Conservation (phyloP, 164 flowering plant species). For the Vitis labrusca region DNA sequence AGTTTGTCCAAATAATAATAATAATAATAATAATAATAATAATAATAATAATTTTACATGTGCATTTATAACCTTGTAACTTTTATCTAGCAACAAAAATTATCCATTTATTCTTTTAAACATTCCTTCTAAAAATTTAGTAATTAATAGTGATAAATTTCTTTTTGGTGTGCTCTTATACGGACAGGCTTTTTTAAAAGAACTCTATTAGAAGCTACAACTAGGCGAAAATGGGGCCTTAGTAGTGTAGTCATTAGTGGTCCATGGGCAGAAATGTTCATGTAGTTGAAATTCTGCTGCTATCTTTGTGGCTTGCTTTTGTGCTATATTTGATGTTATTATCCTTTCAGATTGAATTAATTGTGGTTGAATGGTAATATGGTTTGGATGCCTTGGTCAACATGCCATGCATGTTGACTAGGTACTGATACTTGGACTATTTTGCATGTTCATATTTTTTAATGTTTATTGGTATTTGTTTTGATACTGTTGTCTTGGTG, state of each 20-base stretch:
- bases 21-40: too few relatives aligned
- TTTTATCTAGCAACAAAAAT: too few relatives aligned
- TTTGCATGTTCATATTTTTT: background rate
- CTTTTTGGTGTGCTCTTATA: too few relatives aligned
- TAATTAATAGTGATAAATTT: too few relatives aligned
- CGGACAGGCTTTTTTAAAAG: too few relatives aligned
- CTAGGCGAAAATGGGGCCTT: too few relatives aligned
- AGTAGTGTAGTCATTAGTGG: background rate
- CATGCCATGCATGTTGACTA: background rate
- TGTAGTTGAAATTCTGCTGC: background rate
- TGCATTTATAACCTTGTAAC: too few relatives aligned
- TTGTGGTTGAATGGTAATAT: background rate
- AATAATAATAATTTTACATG: too few relatives aligned
- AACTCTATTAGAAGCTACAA: too few relatives aligned
- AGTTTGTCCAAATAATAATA: too few relatives aligned
- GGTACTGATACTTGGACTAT: background rate
- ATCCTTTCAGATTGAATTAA: background rate
- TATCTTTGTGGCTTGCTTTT: background rate
- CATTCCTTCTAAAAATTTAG: too few relatives aligned
- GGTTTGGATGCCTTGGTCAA: background rate
- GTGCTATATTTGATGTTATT: background rate
- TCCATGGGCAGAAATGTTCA: background rate
- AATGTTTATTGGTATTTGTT: background rate
- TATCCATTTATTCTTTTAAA: too few relatives aligned
- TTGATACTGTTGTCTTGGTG: constrained; percentile 13